phyloP scores from a whole-genome alignment of 2,329 filamentous ascomycete genomes.

The Hysterium pulicare region DNA sequence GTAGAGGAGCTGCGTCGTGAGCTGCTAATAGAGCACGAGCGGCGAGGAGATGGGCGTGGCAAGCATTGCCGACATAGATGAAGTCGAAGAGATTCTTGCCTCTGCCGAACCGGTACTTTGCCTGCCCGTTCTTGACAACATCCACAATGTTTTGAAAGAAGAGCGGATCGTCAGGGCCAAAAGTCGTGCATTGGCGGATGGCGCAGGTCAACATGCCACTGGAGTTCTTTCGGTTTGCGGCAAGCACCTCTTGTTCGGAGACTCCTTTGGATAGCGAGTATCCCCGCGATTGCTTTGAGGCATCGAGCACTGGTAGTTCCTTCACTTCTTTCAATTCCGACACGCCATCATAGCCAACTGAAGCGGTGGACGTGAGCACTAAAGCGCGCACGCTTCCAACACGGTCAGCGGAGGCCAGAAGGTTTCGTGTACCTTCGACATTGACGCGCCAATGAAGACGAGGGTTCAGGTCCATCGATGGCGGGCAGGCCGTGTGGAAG shows the following conservation, averaged over 20 bases:
- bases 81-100: conserved; percentile 18
- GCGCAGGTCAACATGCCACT: conserved; percentile 5
- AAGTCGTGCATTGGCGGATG: conserved; percentile 6
- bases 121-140: conserved; percentile 6
- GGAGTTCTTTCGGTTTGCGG: conserved; percentile 6
- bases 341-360: conserved; percentile 8
- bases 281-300: conserved; percentile 5
- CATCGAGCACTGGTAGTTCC: conserved; percentile 7
- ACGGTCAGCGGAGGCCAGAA: conserved; percentile 2
- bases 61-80: conserved; percentile 12
- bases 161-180: conserved; percentile 6
- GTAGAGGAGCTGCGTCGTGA: conserved; percentile 4
- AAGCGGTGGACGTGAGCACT: conserved; percentile 7
- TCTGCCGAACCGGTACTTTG: conserved; percentile 14
- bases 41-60: conserved; percentile 12
- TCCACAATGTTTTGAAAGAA: conserved; percentile 10
- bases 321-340: conserved; percentile 8
- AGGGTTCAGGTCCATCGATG: conserved; percentile 3
- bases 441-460: conserved; percentile 9
- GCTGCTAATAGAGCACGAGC: conserved; percentile 7
- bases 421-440: conserved; percentile 8
- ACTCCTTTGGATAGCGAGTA: conserved; percentile 10
- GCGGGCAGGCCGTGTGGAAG: conserved; percentile 13
- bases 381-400: conserved; percentile 7
- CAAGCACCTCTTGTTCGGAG: conserved; percentile 8